Conservation (phyloP, 345 rosid genomes). For the Carallia brachiata region DNA sequence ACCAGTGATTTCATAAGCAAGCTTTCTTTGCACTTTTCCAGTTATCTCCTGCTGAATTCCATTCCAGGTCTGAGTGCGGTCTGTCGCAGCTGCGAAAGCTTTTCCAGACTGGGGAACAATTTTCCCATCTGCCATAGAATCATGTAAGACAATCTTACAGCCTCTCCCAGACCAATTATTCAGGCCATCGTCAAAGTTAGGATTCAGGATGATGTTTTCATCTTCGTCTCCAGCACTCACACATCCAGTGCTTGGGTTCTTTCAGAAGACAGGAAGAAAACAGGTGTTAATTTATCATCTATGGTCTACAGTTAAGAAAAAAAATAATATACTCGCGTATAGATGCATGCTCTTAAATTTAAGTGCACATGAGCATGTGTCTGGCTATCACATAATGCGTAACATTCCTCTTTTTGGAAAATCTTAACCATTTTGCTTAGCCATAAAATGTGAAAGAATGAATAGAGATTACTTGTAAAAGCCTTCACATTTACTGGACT, state of each 20-base stretch:
- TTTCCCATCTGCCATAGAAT: slow-evolving; percentile 72
- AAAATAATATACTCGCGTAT: background rate
- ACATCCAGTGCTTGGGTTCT: slow-evolving; percentile 5
- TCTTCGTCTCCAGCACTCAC: slow-evolving; percentile 32
- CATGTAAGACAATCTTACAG: slow-evolving; percentile 71
- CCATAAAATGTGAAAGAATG: background rate
- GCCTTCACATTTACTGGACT: too few relatives aligned
- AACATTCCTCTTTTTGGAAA: too few relatives aligned
- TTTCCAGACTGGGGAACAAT: slow-evolving; percentile 69
- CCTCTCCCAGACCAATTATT: slow-evolving; percentile 95
- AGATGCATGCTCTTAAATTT: too few relatives aligned
- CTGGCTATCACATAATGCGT: too few relatives aligned
- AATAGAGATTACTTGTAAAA: too few relatives aligned
- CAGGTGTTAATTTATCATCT: background rate
- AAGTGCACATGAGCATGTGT: too few relatives aligned
- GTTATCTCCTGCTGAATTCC: slow-evolving; percentile 92
- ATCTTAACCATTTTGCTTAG: too few relatives aligned
- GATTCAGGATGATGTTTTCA: slow-evolving; percentile 64
- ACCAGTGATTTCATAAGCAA: slow-evolving; percentile 67
- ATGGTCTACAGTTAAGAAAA: background rate
- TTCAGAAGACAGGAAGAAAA: slow-evolving; percentile 2
- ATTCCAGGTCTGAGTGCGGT: slow-evolving; percentile 80
- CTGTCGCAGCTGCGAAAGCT: slow-evolving; percentile 74
- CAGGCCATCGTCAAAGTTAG: slow-evolving; percentile 74
- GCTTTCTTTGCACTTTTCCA: slow-evolving; percentile 66